Conservation (phyloP, 176 grass and related monocot genomes). For the Melocanna baccifera region DNA sequence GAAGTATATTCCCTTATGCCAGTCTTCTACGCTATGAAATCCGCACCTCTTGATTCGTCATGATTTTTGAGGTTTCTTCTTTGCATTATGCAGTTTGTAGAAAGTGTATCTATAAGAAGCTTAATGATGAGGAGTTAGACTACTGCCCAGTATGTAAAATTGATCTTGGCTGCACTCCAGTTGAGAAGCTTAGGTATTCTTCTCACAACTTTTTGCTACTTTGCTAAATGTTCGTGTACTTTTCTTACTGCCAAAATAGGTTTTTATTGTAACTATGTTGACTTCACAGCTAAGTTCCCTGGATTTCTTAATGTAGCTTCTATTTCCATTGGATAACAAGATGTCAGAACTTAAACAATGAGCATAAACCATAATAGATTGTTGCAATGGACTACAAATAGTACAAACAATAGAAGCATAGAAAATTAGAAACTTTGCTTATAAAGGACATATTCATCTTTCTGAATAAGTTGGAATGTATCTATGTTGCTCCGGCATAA, state of each 20-base stretch:
- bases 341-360: neutral
- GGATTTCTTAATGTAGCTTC: conserved; percentile 12
- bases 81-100: conserved; percentile 70
- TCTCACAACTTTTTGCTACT: neutral
- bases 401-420: neutral
- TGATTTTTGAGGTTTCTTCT: conserved; percentile 10
- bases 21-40: conserved; percentile 9
- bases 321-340: conserved; percentile 13
- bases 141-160: conserved; percentile 72
- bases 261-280: conserved; percentile 14
- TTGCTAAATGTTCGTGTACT: conserved; percentile 23
- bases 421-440: neutral
- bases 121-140: conserved; percentile 64
- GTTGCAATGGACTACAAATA: neutral
- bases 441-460: neutral
- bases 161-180: conserved; percentile 60
- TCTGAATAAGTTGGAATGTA: conserved; percentile 18
- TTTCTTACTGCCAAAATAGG: conserved; percentile 1
- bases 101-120: conserved; percentile 80
- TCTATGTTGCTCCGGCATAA: neutral
- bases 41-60: neutral
- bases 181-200: conserved; percentile 81
- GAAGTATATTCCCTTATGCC: neutral
- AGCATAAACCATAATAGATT: conserved; percentile 1
- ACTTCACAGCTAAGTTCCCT: conserved; percentile 9